Percentiles rank a stretch among this genome's conserved stretches.
Conservation (phyloP, 1,139 yeast genomes). For the Scheffersomyces quercinus region DNA sequence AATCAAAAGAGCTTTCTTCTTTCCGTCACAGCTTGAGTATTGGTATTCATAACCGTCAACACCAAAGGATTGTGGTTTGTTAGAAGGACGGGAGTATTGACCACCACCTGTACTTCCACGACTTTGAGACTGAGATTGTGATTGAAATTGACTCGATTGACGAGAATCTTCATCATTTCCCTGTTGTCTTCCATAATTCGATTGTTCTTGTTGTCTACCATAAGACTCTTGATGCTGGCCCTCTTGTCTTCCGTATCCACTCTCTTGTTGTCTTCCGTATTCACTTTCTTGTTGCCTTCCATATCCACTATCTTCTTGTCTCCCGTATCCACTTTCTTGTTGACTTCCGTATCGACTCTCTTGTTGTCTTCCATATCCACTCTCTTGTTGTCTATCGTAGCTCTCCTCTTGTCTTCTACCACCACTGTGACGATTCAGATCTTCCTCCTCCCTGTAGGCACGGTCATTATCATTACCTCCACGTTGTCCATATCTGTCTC, state of each 20-base stretch:
- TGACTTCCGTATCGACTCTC: not conserved
- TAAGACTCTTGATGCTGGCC: not conserved
- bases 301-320: not conserved
- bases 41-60: conserved; percentile 6
- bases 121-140: not conserved
- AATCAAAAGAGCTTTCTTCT: conserved; percentile 5
- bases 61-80: conserved; percentile 5
- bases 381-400: not conserved
- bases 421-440: not conserved
- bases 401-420: not conserved
- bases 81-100: not conserved
- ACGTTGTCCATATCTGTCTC: not conserved
- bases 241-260: not conserved
- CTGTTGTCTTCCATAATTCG: not conserved
- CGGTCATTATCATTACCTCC: no score
- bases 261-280: not conserved
- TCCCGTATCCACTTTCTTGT: not conserved
- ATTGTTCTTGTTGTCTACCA: not conserved
- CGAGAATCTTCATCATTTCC: not conserved
- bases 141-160: not conserved
- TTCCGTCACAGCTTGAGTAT: conserved; percentile 4
- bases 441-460: no score
- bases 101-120: not conserved
- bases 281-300: not conserved
- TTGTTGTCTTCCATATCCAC: not conserved